phyloP scores from a whole-genome alignment of 1,139 yeast genomes.

The Hansenula sp. region DNA sequence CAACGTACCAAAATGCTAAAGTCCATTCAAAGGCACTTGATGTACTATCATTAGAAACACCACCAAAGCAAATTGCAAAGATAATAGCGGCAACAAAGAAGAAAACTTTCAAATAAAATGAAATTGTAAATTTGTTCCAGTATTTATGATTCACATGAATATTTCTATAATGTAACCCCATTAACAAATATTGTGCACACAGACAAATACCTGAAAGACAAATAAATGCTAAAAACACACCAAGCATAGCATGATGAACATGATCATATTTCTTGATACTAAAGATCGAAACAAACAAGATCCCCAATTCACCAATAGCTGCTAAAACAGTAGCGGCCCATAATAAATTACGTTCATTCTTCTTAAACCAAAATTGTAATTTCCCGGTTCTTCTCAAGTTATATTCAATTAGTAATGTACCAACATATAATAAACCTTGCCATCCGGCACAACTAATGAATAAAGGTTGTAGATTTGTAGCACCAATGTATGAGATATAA shows the following conservation, averaged over 20 bases:
- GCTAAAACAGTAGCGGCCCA: constrained; percentile 35
- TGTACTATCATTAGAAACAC: constrained; percentile 35
- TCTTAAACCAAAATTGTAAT: constrained; percentile 34
- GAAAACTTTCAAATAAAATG: constrained; percentile 48
- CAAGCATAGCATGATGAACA: constrained; percentile 71
- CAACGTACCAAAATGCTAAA: constrained; percentile 78
- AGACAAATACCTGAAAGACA: constrained; percentile 64
- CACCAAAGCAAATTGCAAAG: constrained; percentile 70
- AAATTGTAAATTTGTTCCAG: constrained; percentile 42
- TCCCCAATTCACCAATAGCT: constrained; percentile 69
- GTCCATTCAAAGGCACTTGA: constrained; percentile 79
- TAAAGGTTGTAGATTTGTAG: constrained; percentile 77
- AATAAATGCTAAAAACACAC: constrained; percentile 66
- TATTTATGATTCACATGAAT: constrained; percentile 23
- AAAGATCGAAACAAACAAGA: constrained; percentile 71
- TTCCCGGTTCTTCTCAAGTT: constrained; percentile 18
- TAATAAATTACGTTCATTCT: constrained; percentile 31
- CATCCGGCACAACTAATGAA: constrained; percentile 78
- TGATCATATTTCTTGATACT: constrained; percentile 55
- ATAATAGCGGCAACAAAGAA: constrained; percentile 73
- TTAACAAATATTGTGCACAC: constrained; percentile 53
- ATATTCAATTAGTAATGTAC: constrained; percentile 41
- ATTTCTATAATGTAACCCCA: constrained; percentile 49
- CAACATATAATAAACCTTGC: constrained; percentile 73
- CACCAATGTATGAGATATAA: constrained; percentile 82